Percentiles rank a stretch among this genome's conserved stretches.
phyloP scores from a whole-genome alignment of 306 rosid species.

The Quercus suber region DNA sequence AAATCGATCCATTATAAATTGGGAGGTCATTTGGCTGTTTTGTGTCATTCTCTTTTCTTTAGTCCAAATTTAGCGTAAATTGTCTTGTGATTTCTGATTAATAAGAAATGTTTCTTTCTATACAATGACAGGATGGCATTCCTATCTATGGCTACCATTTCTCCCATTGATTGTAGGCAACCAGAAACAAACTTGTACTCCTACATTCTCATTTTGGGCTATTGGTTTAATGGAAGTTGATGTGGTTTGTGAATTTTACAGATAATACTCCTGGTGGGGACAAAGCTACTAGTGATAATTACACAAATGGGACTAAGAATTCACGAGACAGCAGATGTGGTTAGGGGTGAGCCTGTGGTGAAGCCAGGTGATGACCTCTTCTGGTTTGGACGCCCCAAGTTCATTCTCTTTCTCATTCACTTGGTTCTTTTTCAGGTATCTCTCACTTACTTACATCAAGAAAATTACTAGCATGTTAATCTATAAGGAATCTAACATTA shows the following conservation, averaged over 20 bases:
- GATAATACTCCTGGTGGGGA: constrained; percentile 74
- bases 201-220: background rate
- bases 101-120: background rate
- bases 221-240: background rate
- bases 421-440: constrained; percentile 73
- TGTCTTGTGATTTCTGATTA: background rate
- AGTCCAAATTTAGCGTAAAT: background rate
- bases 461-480: background rate
- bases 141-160: constrained; percentile 80
- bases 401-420: constrained; percentile 66
- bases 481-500: background rate
- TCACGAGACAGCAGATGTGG: constrained; percentile 63
- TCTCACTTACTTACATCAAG: background rate
- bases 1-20: too few species aligned
- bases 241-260: constrained; percentile 22
- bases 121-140: constrained; percentile 58
- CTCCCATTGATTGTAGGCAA: constrained; percentile 68
- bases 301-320: constrained; percentile 66
- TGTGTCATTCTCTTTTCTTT: background rate
- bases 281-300: constrained; percentile 71
- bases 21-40: too few species aligned
- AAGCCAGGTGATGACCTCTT: constrained; percentile 71
- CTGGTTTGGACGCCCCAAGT: constrained; percentile 68
- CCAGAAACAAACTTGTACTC: background rate
- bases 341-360: constrained; percentile 73